Conservation (phyloP, 768 basidiomycete species). For the Suillus fuscotomentosus region DNA sequence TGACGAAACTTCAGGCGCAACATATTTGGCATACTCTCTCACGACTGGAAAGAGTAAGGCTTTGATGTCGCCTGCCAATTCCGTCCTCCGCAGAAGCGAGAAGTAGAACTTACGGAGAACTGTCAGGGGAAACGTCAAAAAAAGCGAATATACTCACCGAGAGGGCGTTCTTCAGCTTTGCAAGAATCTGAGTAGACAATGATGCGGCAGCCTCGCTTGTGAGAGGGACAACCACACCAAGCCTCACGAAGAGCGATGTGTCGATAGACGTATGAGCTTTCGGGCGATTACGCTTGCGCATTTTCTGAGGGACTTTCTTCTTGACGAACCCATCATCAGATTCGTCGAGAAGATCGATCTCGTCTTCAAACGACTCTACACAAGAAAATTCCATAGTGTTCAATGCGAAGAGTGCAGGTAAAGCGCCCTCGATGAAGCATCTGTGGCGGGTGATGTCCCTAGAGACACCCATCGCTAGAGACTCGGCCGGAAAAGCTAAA, state of each 20-base stretch:
- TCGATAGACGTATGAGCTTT: slow-evolving; percentile 20
- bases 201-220: slow-evolving; percentile 17
- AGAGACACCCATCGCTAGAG: slow-evolving; percentile 11
- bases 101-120: slow-evolving; percentile 22
- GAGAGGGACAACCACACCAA: slow-evolving; percentile 28
- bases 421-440: slow-evolving; percentile 21
- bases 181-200: slow-evolving; percentile 17
- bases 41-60: neutral
- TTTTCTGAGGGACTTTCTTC: slow-evolving; percentile 28
- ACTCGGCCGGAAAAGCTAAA: slow-evolving; percentile 17
- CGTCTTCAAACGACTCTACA: neutral
- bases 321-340: slow-evolving; percentile 8
- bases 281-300: slow-evolving; percentile 18
- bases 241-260: slow-evolving; percentile 25
- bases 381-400: slow-evolving; percentile 6
- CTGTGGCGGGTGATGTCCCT: slow-evolving; percentile 19
- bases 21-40: too few relatives aligned
- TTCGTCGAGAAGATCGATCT: slow-evolving; percentile 8
- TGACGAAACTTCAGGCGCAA: too few relatives aligned
- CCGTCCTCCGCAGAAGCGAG: slow-evolving; percentile 17
- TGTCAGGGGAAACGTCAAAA: neutral
- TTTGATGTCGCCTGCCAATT: slow-evolving; percentile 7
- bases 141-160: slow-evolving; percentile 21
- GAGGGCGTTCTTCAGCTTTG: slow-evolving; percentile 26
- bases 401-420: slow-evolving; percentile 20